Evolutionary conservation across 1,139 yeast genomes (phyloP), one percentile per base, ranked within the genome.

Genomic region (Kluyveromyces sp.): DNA sequence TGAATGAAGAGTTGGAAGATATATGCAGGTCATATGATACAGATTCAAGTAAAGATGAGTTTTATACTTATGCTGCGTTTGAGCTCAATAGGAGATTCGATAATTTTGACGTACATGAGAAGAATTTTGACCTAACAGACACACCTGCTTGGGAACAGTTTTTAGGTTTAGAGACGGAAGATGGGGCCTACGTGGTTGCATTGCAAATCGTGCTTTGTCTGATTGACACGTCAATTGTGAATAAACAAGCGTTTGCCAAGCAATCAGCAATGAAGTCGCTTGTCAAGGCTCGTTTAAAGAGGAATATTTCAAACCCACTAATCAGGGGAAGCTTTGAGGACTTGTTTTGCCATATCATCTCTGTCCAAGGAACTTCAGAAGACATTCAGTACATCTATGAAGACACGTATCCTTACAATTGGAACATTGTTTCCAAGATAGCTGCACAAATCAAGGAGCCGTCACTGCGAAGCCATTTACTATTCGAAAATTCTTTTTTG

Each of bases 401-500:
- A 6, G 44, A 48, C 18, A 44, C 49, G 18, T 33, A 33, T 13
- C 40, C 46, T 9, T 34, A 34, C 3, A 38, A 34, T 13, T 42
- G 43, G 15, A 33, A 45, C n/a, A 41, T 55, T 16, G 29, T 56
- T 3, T 44, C 52, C 19, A 33, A 47, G 1, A 33, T 56, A n/a
- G 49, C 51, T n/a, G 44, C 42, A 3, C 46, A 49, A 22, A 28
- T 53, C 9, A 43, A 48, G 2, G 52, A 54, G 30, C 48, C 48
- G 16, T 25, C 47, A 17, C 44, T 51, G 8, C 59, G 53, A 42
- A 52, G 47, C 28, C 52, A 44, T 43, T 40, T 57, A 31, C 50
- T 49, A 30, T 53, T 57, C 35, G 59, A 58, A 29, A 58, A 58
- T 43, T 37, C 41, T 20, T 50, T 46, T 26, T 31, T 19, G 18